A percentile compares a stretch with the other conserved stretches of the same genome.
These are phyloP conservation scores for Durusdinium trenchii DNA, from an alignment of 73 alveolate species.

Conservation along the genomic window DNA sequence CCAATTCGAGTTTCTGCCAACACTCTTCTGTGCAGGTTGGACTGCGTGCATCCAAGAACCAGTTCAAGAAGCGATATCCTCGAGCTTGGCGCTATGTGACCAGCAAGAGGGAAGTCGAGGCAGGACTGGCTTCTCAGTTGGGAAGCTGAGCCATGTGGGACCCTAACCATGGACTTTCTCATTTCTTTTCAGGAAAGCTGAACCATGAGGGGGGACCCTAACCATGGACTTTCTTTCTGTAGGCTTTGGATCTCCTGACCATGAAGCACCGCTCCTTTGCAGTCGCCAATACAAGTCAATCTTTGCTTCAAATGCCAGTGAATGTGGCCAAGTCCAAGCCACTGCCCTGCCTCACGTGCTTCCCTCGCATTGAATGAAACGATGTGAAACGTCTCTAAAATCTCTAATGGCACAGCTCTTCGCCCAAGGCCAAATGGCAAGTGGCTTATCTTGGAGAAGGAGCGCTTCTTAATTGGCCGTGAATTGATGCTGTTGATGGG, in stretches of 20 bases:
- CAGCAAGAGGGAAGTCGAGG: slow-evolving; percentile 21
- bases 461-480: neutral
- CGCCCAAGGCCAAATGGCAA: slow-evolving; percentile 1
- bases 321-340: neutral
- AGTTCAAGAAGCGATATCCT: neutral
- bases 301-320: slow-evolving; percentile 7
- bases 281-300: neutral
- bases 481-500: slow-evolving; percentile 1
- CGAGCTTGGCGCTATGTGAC: neutral
- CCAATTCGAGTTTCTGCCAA: too few species aligned
- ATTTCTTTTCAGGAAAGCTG: too few species aligned
- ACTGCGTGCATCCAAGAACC: neutral
- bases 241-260: neutral
- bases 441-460: neutral
- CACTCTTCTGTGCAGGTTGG: neutral
- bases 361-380: neutral
- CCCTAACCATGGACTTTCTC: neutral
- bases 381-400: too few species aligned
- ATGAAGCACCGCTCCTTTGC: neutral
- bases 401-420: too few species aligned
- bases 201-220: too few species aligned
- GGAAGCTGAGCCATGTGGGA: too few species aligned
- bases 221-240: too few species aligned
- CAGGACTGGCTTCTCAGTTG: too few species aligned
- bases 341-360: neutral